Percentiles rank a stretch among this genome's conserved stretches.
Conservation (phyloP, 352 stramenopile species). For the Phytopythium kandeliae region DNA sequence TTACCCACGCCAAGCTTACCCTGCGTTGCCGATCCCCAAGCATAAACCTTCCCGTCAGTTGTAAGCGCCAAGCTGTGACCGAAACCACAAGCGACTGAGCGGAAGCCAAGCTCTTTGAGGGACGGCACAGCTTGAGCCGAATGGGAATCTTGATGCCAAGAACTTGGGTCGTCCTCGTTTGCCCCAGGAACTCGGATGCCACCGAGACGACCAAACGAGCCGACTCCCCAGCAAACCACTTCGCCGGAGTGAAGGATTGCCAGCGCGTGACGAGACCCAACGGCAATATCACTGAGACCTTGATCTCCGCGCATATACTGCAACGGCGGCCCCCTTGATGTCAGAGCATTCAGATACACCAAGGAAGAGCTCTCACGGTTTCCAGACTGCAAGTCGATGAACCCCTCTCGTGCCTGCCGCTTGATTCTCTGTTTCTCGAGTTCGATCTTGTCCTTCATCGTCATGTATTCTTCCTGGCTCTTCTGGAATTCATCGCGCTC, state of each 20-base stretch:
- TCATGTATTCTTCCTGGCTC: slow-evolving; percentile 39
- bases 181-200: slow-evolving; percentile 9
- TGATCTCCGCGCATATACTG: slow-evolving; percentile 44
- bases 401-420: slow-evolving; percentile 49
- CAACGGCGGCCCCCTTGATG: slow-evolving; percentile 31
- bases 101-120: slow-evolving; percentile 42
- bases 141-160: slow-evolving; percentile 53
- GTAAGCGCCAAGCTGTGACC: slow-evolving; percentile 65
- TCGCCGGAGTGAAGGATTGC: slow-evolving; percentile 61
- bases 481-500: slow-evolving; percentile 32
- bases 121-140: slow-evolving; percentile 36
- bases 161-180: slow-evolving; percentile 23
- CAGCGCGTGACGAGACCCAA: slow-evolving; percentile 63
- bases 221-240: slow-evolving; percentile 66
- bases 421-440: slow-evolving; percentile 48
- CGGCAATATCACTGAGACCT: slow-evolving; percentile 46
- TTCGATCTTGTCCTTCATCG: slow-evolving; percentile 55
- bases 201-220: slow-evolving; percentile 59
- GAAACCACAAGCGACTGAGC: slow-evolving; percentile 54
- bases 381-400: not conserved
- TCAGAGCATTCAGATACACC: slow-evolving; percentile 49
- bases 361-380: slow-evolving; percentile 6
- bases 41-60: slow-evolving; percentile 57
- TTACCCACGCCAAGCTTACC: slow-evolving; percentile 65
- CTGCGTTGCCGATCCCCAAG: slow-evolving; percentile 64